Evolutionary conservation across 164 flowering plant species (phyloP), one percentile per base, ranked within the genome.

Genomic region (Kalanchoe fedtschenkoi): DNA sequence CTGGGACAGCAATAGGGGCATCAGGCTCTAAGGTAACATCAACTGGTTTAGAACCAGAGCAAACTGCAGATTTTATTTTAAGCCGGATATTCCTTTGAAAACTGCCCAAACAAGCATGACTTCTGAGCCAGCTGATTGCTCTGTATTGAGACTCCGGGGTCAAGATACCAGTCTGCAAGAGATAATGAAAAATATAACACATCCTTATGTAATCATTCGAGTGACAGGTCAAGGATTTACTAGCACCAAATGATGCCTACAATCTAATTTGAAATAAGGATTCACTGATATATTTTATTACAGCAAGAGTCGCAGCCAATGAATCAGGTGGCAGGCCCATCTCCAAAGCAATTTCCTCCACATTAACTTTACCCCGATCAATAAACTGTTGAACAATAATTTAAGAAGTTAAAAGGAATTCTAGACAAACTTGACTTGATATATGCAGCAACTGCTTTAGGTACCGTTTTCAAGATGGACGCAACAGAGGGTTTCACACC

Each of bases 261-360:
- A 58, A 19, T 26, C n/a, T 34, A 1, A 13, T 38, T 7, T 8
- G 29, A 26, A 26, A 32, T 11, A 60, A 44, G 39, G 39, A 3
- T 19, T 2, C 15, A 9, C 6, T 6, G 4, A 41, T 37, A 26
- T 3, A 59, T 29, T 47, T 21, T 32, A 78, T 70, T 85, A 91
- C 97, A 72, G 71, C 68, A 66, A 91, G 80, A n/a, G 66, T 65
- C 64, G 76, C 64, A 51, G 72, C 69, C 67, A 91, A 73, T 19
- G 74, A 72, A 71, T 82, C 87, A 4, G 77, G 69, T 5, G 91
- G 68, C 34, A 81, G 70, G 58, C 91, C 96, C 69, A 84, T 82
- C 60, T 86, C 93, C 43, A 65, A 64, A 47, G 98, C 95, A 29
- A 87, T 78, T 72, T 87, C 89, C 56, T 74, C 75, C 62, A 79